Conservation (phyloP, 2,329 filamentous ascomycete species). For the Lanzia echinophila region DNA sequence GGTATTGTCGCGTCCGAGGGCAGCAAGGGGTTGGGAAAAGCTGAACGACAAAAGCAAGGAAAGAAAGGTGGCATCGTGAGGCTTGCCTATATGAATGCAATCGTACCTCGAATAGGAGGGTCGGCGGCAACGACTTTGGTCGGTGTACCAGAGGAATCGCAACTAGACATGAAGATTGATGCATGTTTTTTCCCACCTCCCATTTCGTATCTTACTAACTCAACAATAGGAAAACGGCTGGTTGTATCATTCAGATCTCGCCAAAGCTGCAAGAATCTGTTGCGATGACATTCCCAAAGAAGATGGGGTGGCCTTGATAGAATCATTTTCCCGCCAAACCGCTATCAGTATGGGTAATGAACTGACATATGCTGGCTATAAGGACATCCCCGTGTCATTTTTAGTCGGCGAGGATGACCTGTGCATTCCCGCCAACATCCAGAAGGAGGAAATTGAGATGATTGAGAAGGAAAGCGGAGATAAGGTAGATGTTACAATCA, state of each 20-base stretch:
- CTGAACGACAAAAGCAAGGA: constrained; percentile 30
- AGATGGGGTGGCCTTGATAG: constrained; percentile 18
- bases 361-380: constrained; percentile 36
- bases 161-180: constrained; percentile 5
- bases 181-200: background rate
- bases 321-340: constrained; percentile 30
- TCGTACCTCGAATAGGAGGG: constrained; percentile 12
- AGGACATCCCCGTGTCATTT: constrained; percentile 36
- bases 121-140: background rate
- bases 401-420: constrained; percentile 34
- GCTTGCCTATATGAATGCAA: constrained; percentile 12
- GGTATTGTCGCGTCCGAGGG: constrained; percentile 32
- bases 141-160: constrained; percentile 2
- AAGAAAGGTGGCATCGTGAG: constrained; percentile 34
- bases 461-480: constrained; percentile 33
- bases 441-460: constrained; percentile 31
- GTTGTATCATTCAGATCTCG: constrained; percentile 19
- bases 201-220: background rate
- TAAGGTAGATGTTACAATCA: constrained; percentile 34
- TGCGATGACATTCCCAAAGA: constrained; percentile 27
- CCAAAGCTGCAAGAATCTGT: constrained; percentile 11
- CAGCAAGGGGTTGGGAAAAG: constrained; percentile 31
- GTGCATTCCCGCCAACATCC: constrained; percentile 28
- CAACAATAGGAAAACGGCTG: constrained; percentile 25
- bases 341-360: constrained; percentile 29